These are phyloP conservation scores for Capsicum rhomboideum DNA, from an alignment of 257 asterid species.

Conservation along the genomic window DNA sequence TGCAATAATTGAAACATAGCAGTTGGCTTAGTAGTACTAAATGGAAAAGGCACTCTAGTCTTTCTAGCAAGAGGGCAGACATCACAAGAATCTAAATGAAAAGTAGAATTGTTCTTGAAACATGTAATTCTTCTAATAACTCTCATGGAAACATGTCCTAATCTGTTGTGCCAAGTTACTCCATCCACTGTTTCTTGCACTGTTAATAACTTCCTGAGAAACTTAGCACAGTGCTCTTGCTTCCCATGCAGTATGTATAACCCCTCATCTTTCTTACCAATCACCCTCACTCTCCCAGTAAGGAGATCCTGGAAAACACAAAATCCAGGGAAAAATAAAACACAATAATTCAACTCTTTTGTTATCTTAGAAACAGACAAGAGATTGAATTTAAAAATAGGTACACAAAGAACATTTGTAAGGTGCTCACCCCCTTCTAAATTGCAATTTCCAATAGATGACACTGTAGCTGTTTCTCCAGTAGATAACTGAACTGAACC, in stretches of 20 bases:
- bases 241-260: no score
- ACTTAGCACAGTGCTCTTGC: background rate
- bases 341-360: no score
- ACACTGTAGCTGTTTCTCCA: background rate
- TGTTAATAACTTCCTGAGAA: no score
- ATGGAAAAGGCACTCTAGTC: background rate
- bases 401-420: background rate
- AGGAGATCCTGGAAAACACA: no score
- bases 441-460: background rate
- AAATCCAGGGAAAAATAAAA: no score
- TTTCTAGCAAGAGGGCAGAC: background rate
- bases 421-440: background rate
- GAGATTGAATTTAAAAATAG: no score
- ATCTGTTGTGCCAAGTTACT: background rate
- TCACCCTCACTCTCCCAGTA: no score
- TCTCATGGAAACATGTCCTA: background rate
- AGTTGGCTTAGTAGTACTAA: no score
- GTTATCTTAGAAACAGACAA: no score
- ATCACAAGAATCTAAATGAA: background rate
- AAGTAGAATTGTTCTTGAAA: background rate
- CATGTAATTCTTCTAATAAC: no score
- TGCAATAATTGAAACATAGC: background rate
- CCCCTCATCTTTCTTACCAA: background rate
- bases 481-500: background rate
- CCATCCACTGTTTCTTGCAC: background rate